A percentile compares a stretch with the other conserved stretches of the same genome.
Evolutionary conservation across 176 grass and related monocot species (phyloP).

Genomic region (Musa acuminata): DNA sequence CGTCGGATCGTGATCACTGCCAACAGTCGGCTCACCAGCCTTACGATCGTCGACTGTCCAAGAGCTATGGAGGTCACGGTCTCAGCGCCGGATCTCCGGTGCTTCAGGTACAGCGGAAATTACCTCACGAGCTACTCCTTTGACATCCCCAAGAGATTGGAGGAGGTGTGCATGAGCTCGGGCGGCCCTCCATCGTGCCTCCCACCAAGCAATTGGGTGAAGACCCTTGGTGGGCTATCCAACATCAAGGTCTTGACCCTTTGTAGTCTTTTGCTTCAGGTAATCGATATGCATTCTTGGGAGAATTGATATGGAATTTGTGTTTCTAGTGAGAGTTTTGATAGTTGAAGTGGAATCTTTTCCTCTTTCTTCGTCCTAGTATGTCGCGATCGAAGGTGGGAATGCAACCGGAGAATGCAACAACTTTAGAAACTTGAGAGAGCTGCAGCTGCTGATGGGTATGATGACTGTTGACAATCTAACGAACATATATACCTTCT

Average conservation of each 20-base stretch:
- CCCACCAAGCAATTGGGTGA: background rate
- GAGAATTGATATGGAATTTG: background rate
- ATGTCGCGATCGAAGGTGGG: slow-evolving; percentile 13
- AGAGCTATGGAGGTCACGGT: slow-evolving; percentile 40
- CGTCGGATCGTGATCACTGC: slow-evolving; percentile 43
- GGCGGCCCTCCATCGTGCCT: slow-evolving; percentile 17
- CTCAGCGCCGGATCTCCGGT: slow-evolving; percentile 31
- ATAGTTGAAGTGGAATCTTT: background rate
- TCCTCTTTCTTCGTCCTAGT: background rate
- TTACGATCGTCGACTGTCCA: slow-evolving; percentile 69
- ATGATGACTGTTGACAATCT: slow-evolving; percentile 70
- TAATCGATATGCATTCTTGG: background rate
- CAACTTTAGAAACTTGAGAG: slow-evolving; percentile 39
- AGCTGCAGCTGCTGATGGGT: slow-evolving; percentile 72
- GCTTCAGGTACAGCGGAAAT: slow-evolving; percentile 43
- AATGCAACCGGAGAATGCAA: slow-evolving; percentile 17
- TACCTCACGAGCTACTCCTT: slow-evolving; percentile 45
- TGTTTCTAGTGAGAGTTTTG: background rate
- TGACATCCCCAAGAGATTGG: slow-evolving; percentile 11
- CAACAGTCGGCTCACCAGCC: slow-evolving; percentile 38
- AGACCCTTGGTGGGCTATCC: slow-evolving; percentile 22
- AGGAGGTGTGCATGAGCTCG: slow-evolving; percentile 62
- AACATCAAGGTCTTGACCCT: slow-evolving; percentile 60
- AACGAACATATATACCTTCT: slow-evolving; percentile 62
- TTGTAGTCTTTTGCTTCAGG: slow-evolving; percentile 77